phyloP scores from a whole-genome alignment of 768 basidiomycete genomes.

The Clitopilus passeckerianus region DNA sequence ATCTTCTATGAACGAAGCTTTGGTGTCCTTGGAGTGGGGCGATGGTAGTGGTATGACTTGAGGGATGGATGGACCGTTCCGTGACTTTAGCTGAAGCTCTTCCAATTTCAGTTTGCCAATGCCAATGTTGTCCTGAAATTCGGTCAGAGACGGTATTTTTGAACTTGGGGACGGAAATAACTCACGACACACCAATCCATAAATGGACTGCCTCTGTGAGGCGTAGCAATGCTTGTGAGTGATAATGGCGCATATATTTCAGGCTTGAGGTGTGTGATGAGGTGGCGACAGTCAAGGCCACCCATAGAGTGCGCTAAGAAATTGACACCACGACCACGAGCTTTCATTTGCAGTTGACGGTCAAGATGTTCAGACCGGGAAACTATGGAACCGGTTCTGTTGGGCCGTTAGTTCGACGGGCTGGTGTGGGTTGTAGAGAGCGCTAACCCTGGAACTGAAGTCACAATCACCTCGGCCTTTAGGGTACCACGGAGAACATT shows the following conservation, averaged over 20 bases:
- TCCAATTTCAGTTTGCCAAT: conserved; percentile 64
- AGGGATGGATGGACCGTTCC: not conserved
- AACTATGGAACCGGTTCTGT: conserved; percentile 84
- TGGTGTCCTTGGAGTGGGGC: conserved; percentile 10
- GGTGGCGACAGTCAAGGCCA: conserved; percentile 89
- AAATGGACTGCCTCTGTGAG: conserved; percentile 94
- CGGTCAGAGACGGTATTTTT: not conserved
- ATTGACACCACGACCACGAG: conserved; percentile 79
- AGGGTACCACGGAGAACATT: conserved; percentile 73
- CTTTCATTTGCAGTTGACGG: conserved; percentile 58
- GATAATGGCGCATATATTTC: conserved; percentile 81
- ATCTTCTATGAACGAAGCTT: conserved; percentile 16
- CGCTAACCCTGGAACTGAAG: conserved; percentile 85
- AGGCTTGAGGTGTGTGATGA: conserved; percentile 84
- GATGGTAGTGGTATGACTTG: not conserved
- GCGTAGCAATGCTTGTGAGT: conserved; percentile 85
- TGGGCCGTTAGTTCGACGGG: not conserved
- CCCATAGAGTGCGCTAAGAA: conserved; percentile 98
- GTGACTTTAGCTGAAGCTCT: conserved; percentile 24
- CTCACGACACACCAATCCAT: conserved; percentile 98
- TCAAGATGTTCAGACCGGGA: conserved; percentile 78
- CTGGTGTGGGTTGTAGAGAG: not conserved
- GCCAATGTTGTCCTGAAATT: conserved; percentile 77
- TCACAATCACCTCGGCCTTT: conserved; percentile 93
- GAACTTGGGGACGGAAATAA: conserved; percentile 8